Conservation (phyloP, 495 filamentous ascomycete species). For the Daldinia caldariorum region DNA sequence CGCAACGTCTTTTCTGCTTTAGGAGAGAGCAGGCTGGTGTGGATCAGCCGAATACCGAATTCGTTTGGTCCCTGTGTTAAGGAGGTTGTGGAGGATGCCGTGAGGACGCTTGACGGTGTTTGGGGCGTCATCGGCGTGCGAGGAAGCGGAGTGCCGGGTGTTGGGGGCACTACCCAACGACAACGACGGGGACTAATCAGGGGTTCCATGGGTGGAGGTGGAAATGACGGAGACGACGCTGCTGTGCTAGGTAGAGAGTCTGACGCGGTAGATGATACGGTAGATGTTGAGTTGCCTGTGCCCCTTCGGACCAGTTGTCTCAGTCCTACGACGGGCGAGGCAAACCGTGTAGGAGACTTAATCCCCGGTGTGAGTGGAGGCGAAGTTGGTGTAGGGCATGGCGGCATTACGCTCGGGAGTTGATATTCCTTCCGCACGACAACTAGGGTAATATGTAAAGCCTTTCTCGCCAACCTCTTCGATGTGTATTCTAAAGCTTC, state of each 20-base stretch:
- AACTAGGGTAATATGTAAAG: conserved; percentile 57
- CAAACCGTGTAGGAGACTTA: conserved; percentile 46
- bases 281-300: conserved; percentile 39
- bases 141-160: conserved; percentile 42
- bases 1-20: conserved; percentile 53
- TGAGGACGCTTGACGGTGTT: conserved; percentile 54
- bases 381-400: conserved; percentile 45
- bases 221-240: conserved; percentile 58
- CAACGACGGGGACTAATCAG: conserved; percentile 43
- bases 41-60: conserved; percentile 54
- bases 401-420: conserved; percentile 47
- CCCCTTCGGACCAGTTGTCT: conserved; percentile 54
- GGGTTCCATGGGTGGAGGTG: conserved; percentile 45
- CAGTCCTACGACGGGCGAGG: conserved; percentile 48
- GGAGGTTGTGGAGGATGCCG: conserved; percentile 45
- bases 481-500: conserved; percentile 63
- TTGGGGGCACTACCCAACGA: conserved; percentile 41
- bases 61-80: conserved; percentile 42
- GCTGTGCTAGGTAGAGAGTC: conserved; percentile 54
- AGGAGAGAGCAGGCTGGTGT: conserved; percentile 46
- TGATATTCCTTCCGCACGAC: conserved; percentile 62
- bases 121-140: conserved; percentile 55
- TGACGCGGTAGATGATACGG: conserved; percentile 41
- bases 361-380: conserved; percentile 42
- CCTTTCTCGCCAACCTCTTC: conserved; percentile 58